Evolutionary conservation across 176 grass and related monocot genomes (phyloP), one percentile per base, ranked within the genome.

Genomic region (Rhynchospora breviuscula): DNA sequence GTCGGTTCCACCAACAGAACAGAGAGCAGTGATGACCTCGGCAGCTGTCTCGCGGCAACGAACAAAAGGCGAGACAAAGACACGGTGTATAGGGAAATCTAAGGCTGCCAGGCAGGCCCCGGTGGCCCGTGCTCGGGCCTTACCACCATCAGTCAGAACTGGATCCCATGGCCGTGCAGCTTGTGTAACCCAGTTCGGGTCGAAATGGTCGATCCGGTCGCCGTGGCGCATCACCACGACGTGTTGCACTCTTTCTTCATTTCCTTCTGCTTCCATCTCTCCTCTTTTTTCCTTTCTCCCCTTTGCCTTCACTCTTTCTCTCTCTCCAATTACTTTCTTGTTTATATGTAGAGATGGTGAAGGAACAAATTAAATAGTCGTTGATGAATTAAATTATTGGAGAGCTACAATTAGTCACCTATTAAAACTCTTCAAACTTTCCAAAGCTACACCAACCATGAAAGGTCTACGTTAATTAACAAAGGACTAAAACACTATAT

Each of bases 201-300:
- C 77, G 43, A 76, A 73, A 51, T 86, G 59, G 60, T 86, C 85
- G 8, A 80, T 70, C 58, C 85, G 76, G 29, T 86, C 85, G 8
- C 85, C 85, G 76, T 86, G 85, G 51, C 75, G 59, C 85, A 86
- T 86, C 47, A 86, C 85, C 77, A 86, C 48, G 1, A 86, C 77
- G 23, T 80, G 47, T 56, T 86, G 85, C 23, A 80, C 85, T 60
- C 77, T 79, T 31, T 49, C 35, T 63, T 31, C 70, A 23, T 59
- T 47, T 12, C 35, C 70, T 71, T 70, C 35, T 84, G 0, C 57
- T 53, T 31, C 17, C 63, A 49, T 84, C 6, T 84, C 65, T 83
- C 2, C 13, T 35, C 10, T 58, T 15, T 14, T 43, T 14, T 19
- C 15, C 12, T 44, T 7, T 45, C 22, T 43, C 21, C 31, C 9